phyloP scores from a whole-genome alignment of 108 stramenopile genomes.

The Nitzschia putrida region DNA sequence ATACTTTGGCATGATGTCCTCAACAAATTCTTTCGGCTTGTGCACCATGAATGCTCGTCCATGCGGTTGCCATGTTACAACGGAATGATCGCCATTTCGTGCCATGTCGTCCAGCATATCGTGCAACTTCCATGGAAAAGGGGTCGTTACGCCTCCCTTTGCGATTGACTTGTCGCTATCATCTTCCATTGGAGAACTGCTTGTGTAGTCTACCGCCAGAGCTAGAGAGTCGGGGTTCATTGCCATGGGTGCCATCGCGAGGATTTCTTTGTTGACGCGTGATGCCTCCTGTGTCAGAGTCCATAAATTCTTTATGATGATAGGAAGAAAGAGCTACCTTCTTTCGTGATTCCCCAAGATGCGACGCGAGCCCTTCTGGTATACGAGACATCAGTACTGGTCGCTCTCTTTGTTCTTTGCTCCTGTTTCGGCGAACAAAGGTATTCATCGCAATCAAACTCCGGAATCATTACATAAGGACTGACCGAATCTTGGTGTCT shows the following conservation, averaged over 20 bases:
- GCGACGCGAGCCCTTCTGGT: too few relatives aligned
- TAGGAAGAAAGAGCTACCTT: too few relatives aligned
- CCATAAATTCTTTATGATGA: too few relatives aligned
- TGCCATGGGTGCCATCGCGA: conserved; percentile 12
- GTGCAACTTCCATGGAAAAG: conserved; percentile 53
- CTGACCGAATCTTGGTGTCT: too few relatives aligned
- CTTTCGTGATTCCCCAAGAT: too few relatives aligned
- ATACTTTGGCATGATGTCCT: conserved; percentile 78
- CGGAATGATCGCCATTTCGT: conserved; percentile 26
- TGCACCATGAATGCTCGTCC: conserved; percentile 74
- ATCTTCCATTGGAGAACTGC: not conserved
- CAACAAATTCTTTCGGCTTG: conserved; percentile 66
- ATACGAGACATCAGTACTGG: too few relatives aligned
- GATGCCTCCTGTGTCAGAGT: too few relatives aligned
- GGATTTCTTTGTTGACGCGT: not conserved
- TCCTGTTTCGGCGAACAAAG: too few relatives aligned
- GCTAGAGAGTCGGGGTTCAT: not conserved
- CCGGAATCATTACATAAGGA: too few relatives aligned
- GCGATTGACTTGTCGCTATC: conserved; percentile 37
- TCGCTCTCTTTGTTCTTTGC: too few relatives aligned
- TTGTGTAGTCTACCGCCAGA: conserved; percentile 1
- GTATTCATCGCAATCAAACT: too few relatives aligned
- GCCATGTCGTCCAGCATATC: conserved; percentile 44
- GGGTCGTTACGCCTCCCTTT: conserved; percentile 42
- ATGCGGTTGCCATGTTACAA: conserved; percentile 78